Evolutionary conservation across 1,139 yeast species (phyloP).

Genomic region (Pichia sp.): DNA sequence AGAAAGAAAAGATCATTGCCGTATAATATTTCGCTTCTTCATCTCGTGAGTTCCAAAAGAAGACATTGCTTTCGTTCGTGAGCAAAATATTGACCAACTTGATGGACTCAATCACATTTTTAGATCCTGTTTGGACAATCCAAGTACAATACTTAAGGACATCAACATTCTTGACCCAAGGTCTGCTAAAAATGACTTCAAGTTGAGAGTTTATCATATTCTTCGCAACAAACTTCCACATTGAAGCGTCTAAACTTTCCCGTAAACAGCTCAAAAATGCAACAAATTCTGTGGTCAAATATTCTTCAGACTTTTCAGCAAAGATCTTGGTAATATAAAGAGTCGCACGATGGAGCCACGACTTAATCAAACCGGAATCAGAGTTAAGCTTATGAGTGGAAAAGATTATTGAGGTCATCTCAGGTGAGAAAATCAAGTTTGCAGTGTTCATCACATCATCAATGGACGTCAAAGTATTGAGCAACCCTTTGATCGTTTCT

Average conservation of each 20-base stretch:
- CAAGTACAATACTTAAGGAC: constrained; percentile 38
- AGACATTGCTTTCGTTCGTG: constrained; percentile 38
- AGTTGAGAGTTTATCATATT: constrained; percentile 56
- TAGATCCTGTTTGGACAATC: constrained; percentile 31
- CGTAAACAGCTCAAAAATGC: constrained; percentile 28
- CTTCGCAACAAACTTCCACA: constrained; percentile 42
- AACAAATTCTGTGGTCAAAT: constrained; percentile 15
- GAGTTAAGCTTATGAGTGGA: not conserved
- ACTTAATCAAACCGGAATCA: constrained; percentile 6
- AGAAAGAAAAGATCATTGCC: constrained; percentile 35
- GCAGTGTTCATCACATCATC: constrained; percentile 22
- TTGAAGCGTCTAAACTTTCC: constrained; percentile 26
- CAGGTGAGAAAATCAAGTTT: constrained; percentile 22
- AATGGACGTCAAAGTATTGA: too few relatives aligned
- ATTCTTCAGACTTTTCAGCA: constrained; percentile 47
- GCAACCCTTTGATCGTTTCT: constrained; percentile 1
- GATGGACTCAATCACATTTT: constrained; percentile 37
- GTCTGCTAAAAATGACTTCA: constrained; percentile 49
- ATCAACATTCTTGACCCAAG: constrained; percentile 39
- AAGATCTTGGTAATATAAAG: constrained; percentile 56
- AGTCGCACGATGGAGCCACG: constrained; percentile 45
- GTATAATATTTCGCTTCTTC: constrained; percentile 34
- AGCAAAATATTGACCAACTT: constrained; percentile 61
- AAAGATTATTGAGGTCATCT: constrained; percentile 17
- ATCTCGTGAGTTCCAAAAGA: constrained; percentile 26